Percentiles rank a stretch among this genome's conserved stretches.
Conservation (phyloP, 2,329 filamentous ascomycete species). For the Diaporthe sp. region DNA sequence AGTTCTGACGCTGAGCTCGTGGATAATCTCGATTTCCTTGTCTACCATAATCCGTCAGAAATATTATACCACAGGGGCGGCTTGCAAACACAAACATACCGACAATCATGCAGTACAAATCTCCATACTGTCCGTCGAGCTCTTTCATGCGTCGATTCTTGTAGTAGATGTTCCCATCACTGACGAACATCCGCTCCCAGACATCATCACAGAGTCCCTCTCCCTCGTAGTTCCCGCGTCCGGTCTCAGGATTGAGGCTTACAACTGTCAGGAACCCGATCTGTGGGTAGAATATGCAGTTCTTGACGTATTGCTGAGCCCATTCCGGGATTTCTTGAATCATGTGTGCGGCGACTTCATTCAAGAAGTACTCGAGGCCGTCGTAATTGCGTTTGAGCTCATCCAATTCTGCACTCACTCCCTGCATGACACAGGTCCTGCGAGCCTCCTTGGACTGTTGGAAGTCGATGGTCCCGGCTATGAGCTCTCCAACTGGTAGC, state of each 20-base stretch:
- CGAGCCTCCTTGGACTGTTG: constrained; percentile 78
- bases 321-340: constrained; percentile 72
- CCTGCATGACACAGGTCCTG: constrained; percentile 79
- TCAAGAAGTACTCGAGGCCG: constrained; percentile 81
- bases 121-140: constrained; percentile 85
- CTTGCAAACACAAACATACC: constrained; percentile 63
- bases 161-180: constrained; percentile 81
- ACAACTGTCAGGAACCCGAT: constrained; percentile 90
- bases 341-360: constrained; percentile 75
- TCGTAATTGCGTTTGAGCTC: constrained; percentile 82
- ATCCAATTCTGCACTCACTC: constrained; percentile 82
- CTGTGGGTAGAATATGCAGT: constrained; percentile 92
- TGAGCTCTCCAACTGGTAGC: constrained; percentile 76
- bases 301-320: constrained; percentile 67
- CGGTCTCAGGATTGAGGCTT: constrained; percentile 69
- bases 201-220: constrained; percentile 65
- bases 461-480: constrained; percentile 85
- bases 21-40: constrained; percentile 89
- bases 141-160: constrained; percentile 87
- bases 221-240: constrained; percentile 74
- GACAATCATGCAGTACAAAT: constrained; percentile 87
- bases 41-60: constrained; percentile 62
- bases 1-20: constrained; percentile 79
- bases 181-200: constrained; percentile 86
- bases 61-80: neutral